Base-by-base conservation (phyloP, 2,329 filamentous ascomycete species). In the Claviceps lovelessii region DNA sequence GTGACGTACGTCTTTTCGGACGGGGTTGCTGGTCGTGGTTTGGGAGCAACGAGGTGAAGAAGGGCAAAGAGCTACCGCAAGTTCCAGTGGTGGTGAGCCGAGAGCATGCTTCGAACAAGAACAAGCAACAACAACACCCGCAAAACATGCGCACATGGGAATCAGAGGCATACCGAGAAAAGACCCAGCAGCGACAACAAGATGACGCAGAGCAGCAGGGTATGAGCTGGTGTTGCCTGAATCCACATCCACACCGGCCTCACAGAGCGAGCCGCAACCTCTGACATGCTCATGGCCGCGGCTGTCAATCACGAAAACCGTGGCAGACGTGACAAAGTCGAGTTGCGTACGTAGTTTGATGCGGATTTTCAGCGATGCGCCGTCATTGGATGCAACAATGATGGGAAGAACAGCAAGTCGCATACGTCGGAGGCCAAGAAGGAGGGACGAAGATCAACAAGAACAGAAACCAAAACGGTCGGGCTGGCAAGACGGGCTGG, bases 1-100 rank as follows among this genome's bases (percentile, higher is more conserved):
- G 88, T 94, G 51, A 82, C 78, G 74, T 91, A 98, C 42, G 78
- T 83, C 73, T 93, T 95, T 68, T 98, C 93, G 37, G 88, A 88
- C 4, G 80, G 76, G 39, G 83, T 75, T 2, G 88, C 79, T 29
- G 76, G 72, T 55, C 93, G 86, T 10, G 93, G 93, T 52, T 83
- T 81, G 17, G 90, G 90, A 9, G 90, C 90, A 66, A 94, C 76
- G 56, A 89, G 68, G 65, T 82, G 83, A 51, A 96, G 79, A 57
- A 84, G 71, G 52, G 81, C 64, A 65, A 86, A 90, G 63, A 84
- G 65, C 71, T 73, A 55, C 29, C 50, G 41, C 15, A 42, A 42
- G 13, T 49, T 23, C 44, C 28, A 29, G 54, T 46, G 39, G 53
- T 35, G 52, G 52, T 61, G 44, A 61, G 58, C 49, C 53, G 42